Evolutionary conservation across 345 rosid species (phyloP), one percentile per base, ranked within the genome.

Genomic region (Moricandia arvensis): DNA sequence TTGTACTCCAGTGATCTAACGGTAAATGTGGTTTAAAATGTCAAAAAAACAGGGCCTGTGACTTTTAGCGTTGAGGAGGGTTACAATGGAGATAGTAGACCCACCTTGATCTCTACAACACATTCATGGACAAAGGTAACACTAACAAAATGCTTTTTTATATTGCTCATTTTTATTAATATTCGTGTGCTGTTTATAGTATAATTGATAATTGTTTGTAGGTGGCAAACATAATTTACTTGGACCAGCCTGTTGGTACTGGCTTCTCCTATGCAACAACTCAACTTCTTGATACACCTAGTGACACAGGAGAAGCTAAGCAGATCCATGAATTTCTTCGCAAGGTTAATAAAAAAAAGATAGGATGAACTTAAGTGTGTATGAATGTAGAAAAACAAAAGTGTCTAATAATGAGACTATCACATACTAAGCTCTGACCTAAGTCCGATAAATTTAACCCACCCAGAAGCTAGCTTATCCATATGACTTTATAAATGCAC

Each of bases 181-280:
- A 16, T 49, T 2, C 0, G 1, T 9, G 31, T 55, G 2, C 4
- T 26, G 13, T 55, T 10, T 51, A 53, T 16, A 53, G 24, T 53
- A 8, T 18, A 4, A 30, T 30, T 58, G 29, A n/a, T 2, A 26
- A 15, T 51, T 67, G 29, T 34, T 31, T 34, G 4, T 60, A 86
- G 91, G 81, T 79, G 7, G 75, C 95, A 4, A 88, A 80, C 80
- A 77, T 91, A 38, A 83, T 88, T 63, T 87, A 82, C 63, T 68
- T 89, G 10, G 97, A 89, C 74, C 80, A 84, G 33, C 97, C 93
- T 7, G 86, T 83, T 7, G 90, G 93, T 10, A 83, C 90, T 31
- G 95, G 91, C 18, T 91, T 87, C 82, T 91, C 97, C n/a, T 91
- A 82, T 13, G 66, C 90, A 41, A 78, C 17, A 78, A 83, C 75